These are phyloP conservation scores for Aspergillus ellipticus DNA, from an alignment of 495 filamentous ascomycete genomes.

Conservation along the genomic window DNA sequence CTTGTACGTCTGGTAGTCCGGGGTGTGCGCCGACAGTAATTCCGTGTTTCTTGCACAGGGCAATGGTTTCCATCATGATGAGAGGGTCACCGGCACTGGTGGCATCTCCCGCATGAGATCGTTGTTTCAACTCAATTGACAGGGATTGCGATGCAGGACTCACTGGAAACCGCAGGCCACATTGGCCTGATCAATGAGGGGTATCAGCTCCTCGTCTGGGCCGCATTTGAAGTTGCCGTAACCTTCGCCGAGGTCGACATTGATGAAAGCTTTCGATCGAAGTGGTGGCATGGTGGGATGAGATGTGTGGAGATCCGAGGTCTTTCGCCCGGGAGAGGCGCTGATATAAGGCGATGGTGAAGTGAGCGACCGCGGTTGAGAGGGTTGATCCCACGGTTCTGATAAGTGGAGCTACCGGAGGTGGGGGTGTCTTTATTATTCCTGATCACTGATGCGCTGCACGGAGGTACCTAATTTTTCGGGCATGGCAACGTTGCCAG, in stretches of 20 bases:
- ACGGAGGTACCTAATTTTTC: background rate
- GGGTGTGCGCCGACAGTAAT: conserved; percentile 58
- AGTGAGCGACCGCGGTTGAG: background rate
- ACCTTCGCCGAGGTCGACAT: conserved; percentile 51
- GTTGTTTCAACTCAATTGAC: background rate
- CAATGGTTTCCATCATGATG: conserved; percentile 57
- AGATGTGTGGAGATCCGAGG: background rate
- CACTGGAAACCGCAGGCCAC: conserved; percentile 58
- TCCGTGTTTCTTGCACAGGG: conserved; percentile 50
- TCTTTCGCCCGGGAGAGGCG: background rate
- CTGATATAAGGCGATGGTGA: background rate
- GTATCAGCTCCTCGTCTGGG: conserved; percentile 57
- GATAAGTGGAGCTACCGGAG: background rate
- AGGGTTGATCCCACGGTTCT: background rate
- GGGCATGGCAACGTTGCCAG: background rate
- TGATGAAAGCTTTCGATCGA: conserved; percentile 48
- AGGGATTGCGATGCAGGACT: background rate
- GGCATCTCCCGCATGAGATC: background rate
- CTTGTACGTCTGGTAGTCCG: conserved; percentile 58
- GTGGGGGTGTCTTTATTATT: background rate
- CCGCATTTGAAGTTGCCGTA: conserved; percentile 46
- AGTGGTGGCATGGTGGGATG: conserved; percentile 35
- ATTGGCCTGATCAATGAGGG: conserved; percentile 59
- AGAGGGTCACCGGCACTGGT: conserved; percentile 49
- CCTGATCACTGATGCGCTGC: background rate